Evolutionary conservation across 225 moss, liverwort and hornwort genomes (phyloP).

Genomic region (Anthoceros angustus): DNA sequence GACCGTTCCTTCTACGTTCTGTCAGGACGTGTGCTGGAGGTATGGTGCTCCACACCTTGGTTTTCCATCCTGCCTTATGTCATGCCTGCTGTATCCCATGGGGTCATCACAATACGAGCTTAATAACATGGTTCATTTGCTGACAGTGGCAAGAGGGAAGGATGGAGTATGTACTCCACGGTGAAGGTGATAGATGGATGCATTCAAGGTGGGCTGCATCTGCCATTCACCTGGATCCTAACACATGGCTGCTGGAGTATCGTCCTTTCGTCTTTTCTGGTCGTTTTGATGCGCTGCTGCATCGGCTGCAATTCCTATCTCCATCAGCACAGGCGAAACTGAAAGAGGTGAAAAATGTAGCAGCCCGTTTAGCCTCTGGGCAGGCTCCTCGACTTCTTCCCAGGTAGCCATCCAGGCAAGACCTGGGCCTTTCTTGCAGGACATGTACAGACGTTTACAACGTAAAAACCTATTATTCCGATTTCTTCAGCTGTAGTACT

Average conservation of each 20-base stretch:
- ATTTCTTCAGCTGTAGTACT: too few species aligned
- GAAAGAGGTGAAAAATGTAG: too few species aligned
- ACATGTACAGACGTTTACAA: too few species aligned
- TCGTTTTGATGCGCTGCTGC: too few species aligned
- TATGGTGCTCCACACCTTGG: neutral
- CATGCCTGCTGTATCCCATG: neutral
- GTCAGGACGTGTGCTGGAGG: conserved; percentile 26
- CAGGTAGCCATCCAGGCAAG: too few species aligned
- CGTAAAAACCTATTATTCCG: too few species aligned
- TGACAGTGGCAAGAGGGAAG: conserved; percentile 25
- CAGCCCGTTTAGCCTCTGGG: too few species aligned
- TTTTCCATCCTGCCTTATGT: neutral
- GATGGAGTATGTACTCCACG: conserved; percentile 14
- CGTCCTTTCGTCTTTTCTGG: conserved; percentile 13
- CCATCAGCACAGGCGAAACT: too few species aligned
- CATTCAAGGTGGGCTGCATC: conserved; percentile 21
- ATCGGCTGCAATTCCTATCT: too few species aligned
- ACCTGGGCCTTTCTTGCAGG: too few species aligned
- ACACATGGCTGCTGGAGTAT: conserved; percentile 28
- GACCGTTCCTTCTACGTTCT: conserved; percentile 16
- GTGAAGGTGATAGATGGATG: conserved; percentile 17
- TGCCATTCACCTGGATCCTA: conserved; percentile 12
- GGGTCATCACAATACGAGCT: too few species aligned
- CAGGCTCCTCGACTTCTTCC: too few species aligned
- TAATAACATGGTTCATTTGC: neutral